Conservation (phyloP, 192 early-diverging fungal species). For the Coemansia furcata region DNA sequence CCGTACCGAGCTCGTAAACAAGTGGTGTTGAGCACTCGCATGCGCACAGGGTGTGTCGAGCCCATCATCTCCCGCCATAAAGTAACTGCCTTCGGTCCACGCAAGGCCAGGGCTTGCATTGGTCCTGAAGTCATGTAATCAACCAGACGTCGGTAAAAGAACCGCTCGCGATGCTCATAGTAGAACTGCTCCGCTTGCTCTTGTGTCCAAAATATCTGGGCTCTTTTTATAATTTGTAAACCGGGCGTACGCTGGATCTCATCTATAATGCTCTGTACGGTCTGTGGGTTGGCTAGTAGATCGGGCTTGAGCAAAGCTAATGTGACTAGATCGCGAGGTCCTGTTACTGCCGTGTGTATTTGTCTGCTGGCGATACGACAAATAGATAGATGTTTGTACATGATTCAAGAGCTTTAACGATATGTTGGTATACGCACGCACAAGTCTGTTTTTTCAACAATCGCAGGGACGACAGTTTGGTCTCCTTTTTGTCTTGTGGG, state of each 20-base stretch:
- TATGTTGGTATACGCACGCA: too few species aligned
- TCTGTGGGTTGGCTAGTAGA: conserved; percentile 59
- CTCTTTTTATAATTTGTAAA: conserved; percentile 44
- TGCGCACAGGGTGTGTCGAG: conserved; percentile 65
- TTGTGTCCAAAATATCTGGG: conserved; percentile 55
- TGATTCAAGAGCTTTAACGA: not conserved
- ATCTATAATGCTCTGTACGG: conserved; percentile 38
- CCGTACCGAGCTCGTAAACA: conserved; percentile 63
- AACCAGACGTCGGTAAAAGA: conserved; percentile 68
- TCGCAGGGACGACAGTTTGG: too few species aligned
- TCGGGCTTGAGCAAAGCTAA: conserved; percentile 74
- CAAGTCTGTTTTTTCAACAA: too few species aligned
- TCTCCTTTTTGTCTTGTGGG: too few species aligned
- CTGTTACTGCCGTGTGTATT: not conserved
- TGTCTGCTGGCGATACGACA: not conserved
- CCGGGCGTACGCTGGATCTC: conserved; percentile 35
- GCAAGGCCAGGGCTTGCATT: conserved; percentile 60
- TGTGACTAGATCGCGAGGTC: conserved; percentile 44
- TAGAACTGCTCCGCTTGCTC: conserved; percentile 64
- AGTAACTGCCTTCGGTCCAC: conserved; percentile 57
- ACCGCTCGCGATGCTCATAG: conserved; percentile 61
- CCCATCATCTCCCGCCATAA: conserved; percentile 67
- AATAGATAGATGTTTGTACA: not conserved
- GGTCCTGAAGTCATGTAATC: conserved; percentile 74
- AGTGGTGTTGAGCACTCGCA: conserved; percentile 55